A percentile compares a stretch with the other conserved stretches of the same genome.
Evolutionary conservation across 495 filamentous ascomycete genomes (phyloP).

Genomic region (Polyplosphaeria fusca): DNA sequence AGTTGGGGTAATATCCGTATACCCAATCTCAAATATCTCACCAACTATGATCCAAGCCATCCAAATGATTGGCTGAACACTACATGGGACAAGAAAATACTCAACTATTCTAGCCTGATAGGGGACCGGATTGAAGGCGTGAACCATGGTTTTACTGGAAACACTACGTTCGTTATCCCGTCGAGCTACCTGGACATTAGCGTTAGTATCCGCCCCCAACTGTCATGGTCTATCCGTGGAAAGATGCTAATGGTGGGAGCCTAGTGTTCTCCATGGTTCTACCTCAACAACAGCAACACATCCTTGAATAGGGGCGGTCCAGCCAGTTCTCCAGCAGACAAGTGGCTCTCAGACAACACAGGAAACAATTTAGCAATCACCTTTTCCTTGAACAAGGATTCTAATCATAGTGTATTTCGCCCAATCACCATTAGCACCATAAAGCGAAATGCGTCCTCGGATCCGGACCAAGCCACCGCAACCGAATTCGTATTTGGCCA

Average conservation of each 20-base stretch:
- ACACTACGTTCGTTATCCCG: background rate
- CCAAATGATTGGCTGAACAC: background rate
- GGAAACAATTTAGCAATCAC: background rate
- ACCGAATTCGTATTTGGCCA: too few species aligned
- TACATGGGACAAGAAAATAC: background rate
- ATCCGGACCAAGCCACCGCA: too few species aligned
- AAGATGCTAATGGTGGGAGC: background rate
- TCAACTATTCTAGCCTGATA: background rate
- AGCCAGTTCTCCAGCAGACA: background rate
- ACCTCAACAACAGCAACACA: background rate
- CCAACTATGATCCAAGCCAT: background rate
- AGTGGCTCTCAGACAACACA: background rate
- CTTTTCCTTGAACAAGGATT: background rate
- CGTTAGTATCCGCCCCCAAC: background rate
- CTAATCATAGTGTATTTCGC: background rate
- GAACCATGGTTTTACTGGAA: background rate
- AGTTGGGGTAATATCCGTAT: background rate
- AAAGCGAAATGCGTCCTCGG: too few species aligned
- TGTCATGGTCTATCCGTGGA: background rate
- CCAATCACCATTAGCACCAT: too few species aligned
- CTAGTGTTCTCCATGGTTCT: slow-evolving; percentile 1
- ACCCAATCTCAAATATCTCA: background rate
- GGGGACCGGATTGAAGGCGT: background rate
- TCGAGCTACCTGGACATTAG: background rate
- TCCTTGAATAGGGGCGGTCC: too few species aligned